Base-by-base conservation (phyloP, 2,329 filamentous ascomycete species). In the Diplodia intermedia region DNA sequence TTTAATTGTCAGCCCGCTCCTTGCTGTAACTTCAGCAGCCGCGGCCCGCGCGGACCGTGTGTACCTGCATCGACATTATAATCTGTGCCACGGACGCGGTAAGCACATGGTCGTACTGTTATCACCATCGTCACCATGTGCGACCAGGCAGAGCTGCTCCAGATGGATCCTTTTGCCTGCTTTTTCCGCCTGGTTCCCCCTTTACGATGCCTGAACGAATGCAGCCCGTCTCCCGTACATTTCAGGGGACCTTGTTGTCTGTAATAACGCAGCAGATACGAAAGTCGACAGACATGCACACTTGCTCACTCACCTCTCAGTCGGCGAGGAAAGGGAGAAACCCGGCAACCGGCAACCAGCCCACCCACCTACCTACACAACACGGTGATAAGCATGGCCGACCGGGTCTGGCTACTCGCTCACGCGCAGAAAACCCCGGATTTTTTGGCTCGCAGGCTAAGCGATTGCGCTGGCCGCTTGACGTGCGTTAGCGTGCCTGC, bases 401-500 rank as follows among this genome's bases (percentile, higher is more conserved):
- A 11, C 7, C 33, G 11, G 23, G 23, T 26, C 33, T 12, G 11
- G 33, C 33, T 33, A 11, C 7, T 11, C 33, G 8, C 33, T 36
- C 33, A 50, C 20, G 47, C 18, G 47, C 20, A 14, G 20, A 26
- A 26, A 26, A 26, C 50, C 50, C 50, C 26, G 50, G 50, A 3
- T 53, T 53, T 53, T 49, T 49, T 47, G 33, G 33, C 33, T 36
- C 33, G 33, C 8, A 36, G 33, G 8, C 33, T 36, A 36, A 12
- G 33, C 49, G 5, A 3, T 53, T 47, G 43, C 50, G 20, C 29
- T n/a, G 18, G 31, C 31, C 57, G 57, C 57, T 49, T 61, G 57
- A 61, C 40, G 40, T 61, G 57, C 57, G 26, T 61, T 61, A 61
- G 57, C 40, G 57, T 43, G 40, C 15, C 57, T 31, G 56, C 40